Percentiles rank a stretch among this genome's conserved stretches.
These are phyloP conservation scores for Chimonanthus praecox DNA, from an alignment of 164 flowering plant species.

Conservation along the genomic window DNA sequence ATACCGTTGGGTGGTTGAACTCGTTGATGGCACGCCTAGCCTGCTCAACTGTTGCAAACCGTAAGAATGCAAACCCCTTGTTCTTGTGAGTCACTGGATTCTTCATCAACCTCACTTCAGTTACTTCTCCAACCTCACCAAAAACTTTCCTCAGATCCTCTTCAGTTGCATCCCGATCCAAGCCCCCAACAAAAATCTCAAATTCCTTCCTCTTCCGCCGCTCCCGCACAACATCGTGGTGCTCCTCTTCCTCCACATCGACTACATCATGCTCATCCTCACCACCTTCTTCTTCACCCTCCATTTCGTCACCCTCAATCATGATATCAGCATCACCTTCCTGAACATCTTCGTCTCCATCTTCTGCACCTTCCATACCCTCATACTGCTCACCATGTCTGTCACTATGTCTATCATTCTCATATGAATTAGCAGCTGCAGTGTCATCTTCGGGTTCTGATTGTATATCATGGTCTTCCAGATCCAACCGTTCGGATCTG, in stretches of 20 bases:
- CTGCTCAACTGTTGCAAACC: slow-evolving; percentile 28
- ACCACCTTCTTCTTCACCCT: slow-evolving; percentile 9
- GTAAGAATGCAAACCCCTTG: slow-evolving; percentile 34
- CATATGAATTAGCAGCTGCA: not conserved
- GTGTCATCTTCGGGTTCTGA: slow-evolving; percentile 2
- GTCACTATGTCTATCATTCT: not conserved
- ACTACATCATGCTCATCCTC: slow-evolving; percentile 7
- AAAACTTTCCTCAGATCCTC: slow-evolving; percentile 28
- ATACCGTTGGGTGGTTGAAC: slow-evolving; percentile 19
- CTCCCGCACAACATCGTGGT: slow-evolving; percentile 25
- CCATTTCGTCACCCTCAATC: slow-evolving; percentile 16
- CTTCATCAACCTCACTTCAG: slow-evolving; percentile 34
- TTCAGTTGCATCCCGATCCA: slow-evolving; percentile 27
- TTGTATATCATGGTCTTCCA: slow-evolving; percentile 3
- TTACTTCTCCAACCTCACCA: slow-evolving; percentile 25
- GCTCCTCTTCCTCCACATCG: slow-evolving; percentile 23
- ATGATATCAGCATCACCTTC: not conserved
- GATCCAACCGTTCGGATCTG: slow-evolving; percentile 3
- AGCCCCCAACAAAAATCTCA: slow-evolving; percentile 33
- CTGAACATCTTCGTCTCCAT: slow-evolving; percentile 4
- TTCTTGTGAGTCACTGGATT: slow-evolving; percentile 28
- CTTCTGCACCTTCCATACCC: not conserved
- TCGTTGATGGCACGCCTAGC: slow-evolving; percentile 33
- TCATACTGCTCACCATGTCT: not conserved
- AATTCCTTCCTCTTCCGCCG: slow-evolving; percentile 29